phyloP scores from a whole-genome alignment of 306 rosid species.

The Glycine soja region DNA sequence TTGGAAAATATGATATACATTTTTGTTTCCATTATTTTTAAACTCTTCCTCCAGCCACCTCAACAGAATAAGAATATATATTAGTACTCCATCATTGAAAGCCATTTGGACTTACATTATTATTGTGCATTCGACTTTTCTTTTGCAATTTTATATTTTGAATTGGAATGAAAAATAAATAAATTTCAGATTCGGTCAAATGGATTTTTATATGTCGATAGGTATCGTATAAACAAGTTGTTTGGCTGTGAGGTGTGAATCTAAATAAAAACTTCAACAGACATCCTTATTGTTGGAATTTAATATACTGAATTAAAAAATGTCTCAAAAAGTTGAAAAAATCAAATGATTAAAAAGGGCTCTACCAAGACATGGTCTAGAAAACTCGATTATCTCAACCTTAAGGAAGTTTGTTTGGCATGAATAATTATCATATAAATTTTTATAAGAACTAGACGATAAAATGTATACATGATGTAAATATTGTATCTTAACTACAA shows the following conservation, averaged over 20 bases:
- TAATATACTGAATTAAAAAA: background rate
- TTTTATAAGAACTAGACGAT: background rate
- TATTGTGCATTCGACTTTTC: background rate
- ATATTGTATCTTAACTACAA: background rate
- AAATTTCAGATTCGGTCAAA: background rate
- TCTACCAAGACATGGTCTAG: background rate
- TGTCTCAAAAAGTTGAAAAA: background rate
- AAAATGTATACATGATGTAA: background rate
- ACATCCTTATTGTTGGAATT: background rate
- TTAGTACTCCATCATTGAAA: background rate
- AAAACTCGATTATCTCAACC: background rate
- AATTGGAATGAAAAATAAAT: background rate
- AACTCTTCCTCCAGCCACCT: background rate
- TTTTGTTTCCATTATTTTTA: background rate
- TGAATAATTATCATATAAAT: background rate
- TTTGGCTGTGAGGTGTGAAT: background rate
- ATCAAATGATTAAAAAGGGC: background rate
- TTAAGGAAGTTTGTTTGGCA: background rate
- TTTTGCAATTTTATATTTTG: background rate
- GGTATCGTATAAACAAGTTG: background rate
- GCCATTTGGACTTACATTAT: background rate
- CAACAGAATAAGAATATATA: no score
- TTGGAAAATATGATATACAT: background rate
- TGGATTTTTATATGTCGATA: background rate
- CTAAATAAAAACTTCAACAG: background rate